Evolutionary conservation across 192 early-diverging fungal genomes (phyloP), one percentile per base, ranked within the genome.

Genomic region (Gorgonomyces haynaldii): DNA sequence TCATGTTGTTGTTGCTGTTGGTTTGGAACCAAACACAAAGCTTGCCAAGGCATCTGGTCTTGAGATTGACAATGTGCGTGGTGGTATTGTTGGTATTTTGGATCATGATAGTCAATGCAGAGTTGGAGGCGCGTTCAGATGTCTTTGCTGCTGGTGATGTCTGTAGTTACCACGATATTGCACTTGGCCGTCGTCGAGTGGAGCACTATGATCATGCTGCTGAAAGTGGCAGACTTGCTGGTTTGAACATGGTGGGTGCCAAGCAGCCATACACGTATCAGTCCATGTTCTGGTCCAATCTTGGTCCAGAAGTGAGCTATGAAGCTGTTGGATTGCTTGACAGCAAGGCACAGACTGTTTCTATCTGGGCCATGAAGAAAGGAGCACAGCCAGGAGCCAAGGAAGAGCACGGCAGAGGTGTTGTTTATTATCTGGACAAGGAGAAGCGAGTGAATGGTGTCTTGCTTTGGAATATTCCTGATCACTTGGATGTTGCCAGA

Each of bases 131-230:
- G 13, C 70, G 73, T 20, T 61, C 58, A 1, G 70, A 75, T 56
- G 74, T 82, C 3, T 82, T 64, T 65, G 72, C 57, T 45, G 80
- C 80, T 25, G 80, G 80, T 32, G 77, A 82, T 52, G 74, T 74
- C 50, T 67, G 65, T 13, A 74, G 71, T 2, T 81, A 69, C 70
- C 70, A 81, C 39, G 79, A 81, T 53, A 56, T 72, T 13, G 70
- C 69, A 2, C 57, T 81, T 6, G 76, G 79, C 23, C 73, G 79
- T 34, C 76, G 79, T 27, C 73, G 76, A 43, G 66, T 77, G 23
- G 76, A 82, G 60, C 79, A 82, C 48, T 73, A 82, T 31, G 79
- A 82, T 50, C 65, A 69, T 38, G 79, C 79, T 17, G 72, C 75
- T 25, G 52, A 69, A 5, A 70, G 64, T 45, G 79, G 79, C n/a